Evolutionary conservation across 805 yeast species (phyloP).

Genomic region (Citeromyces matritensis): DNA sequence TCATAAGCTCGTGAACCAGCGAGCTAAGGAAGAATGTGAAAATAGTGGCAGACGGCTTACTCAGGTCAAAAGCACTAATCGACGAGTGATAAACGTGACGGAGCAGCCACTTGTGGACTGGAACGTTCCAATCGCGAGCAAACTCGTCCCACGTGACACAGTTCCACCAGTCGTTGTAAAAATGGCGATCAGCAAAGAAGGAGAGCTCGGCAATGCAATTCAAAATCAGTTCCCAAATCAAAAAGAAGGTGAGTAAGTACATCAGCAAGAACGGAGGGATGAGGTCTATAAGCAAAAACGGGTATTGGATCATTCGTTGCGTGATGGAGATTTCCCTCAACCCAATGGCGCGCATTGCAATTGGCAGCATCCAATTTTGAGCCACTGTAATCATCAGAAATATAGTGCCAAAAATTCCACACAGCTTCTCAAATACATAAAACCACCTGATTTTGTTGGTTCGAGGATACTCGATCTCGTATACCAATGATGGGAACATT

Average conservation of each 20-base stretch:
- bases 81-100: slow-evolving; percentile 92
- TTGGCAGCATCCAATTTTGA: slow-evolving; percentile 61
- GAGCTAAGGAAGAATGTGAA: slow-evolving; percentile 72
- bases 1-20: slow-evolving; percentile 77
- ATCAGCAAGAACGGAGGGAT: slow-evolving; percentile 68
- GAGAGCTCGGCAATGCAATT: slow-evolving; percentile 86
- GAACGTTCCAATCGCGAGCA: slow-evolving; percentile 87
- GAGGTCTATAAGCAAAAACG: slow-evolving; percentile 51
- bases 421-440: slow-evolving; percentile 51
- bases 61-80: slow-evolving; percentile 57
- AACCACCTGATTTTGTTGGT: slow-evolving; percentile 52
- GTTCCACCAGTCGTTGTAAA: slow-evolving; percentile 98
- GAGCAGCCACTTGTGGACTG: slow-evolving; percentile 78
- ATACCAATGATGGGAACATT: slow-evolving; percentile 82
- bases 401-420: slow-evolving; percentile 81
- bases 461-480: slow-evolving; percentile 73
- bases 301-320: slow-evolving; percentile 30
- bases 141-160: slow-evolving; percentile 88
- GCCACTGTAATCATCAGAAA: slow-evolving; percentile 70
- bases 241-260: slow-evolving; percentile 67
- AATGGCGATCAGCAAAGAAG: slow-evolving; percentile 76
- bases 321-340: slow-evolving; percentile 31
- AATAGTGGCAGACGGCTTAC: slow-evolving; percentile 55
- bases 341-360: slow-evolving; percentile 43
- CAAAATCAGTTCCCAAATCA: slow-evolving; percentile 92